A percentile compares a stretch with the other conserved stretches of the same genome.
Evolutionary conservation across 2,329 filamentous ascomycete genomes (phyloP).

Genomic region (Domatiomyces catenatus): DNA sequence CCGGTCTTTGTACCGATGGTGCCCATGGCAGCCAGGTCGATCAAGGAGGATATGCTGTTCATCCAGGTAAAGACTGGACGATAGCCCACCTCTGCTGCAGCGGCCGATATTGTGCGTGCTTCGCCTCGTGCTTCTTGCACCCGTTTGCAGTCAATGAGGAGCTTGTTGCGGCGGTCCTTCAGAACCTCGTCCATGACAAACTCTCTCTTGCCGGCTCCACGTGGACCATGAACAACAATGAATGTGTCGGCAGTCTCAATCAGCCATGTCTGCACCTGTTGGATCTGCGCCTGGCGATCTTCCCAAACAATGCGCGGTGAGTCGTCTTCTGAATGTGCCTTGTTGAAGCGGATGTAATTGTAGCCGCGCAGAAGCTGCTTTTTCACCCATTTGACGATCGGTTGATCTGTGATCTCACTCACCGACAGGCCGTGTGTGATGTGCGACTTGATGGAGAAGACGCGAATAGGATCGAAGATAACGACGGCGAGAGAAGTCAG

Average conservation of each 20-base stretch:
- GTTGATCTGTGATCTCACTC: conserved; percentile 43
- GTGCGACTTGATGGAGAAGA: conserved; percentile 80
- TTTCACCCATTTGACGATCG: conserved; percentile 65
- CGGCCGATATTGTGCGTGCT: conserved; percentile 63
- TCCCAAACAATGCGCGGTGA: conserved; percentile 74
- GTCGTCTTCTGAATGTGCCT: conserved; percentile 43
- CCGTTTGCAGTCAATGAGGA: conserved; percentile 83
- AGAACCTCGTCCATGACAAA: conserved; percentile 74
- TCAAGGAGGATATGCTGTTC: conserved; percentile 81
- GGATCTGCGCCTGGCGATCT: conserved; percentile 66
- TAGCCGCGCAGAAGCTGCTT: conserved; percentile 39
- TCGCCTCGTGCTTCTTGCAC: conserved; percentile 86
- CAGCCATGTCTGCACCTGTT: conserved; percentile 70
- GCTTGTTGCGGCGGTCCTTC: conserved; percentile 56
- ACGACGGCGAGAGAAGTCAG: conserved; percentile 70
- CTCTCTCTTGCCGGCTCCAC: conserved; percentile 81
- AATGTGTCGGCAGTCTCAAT: conserved; percentile 83
- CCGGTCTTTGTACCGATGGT: conserved; percentile 89
- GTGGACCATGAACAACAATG: conserved; percentile 81
- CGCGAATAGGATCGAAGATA: conserved; percentile 85
- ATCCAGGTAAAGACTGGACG: conserved; percentile 90
- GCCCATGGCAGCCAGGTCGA: conserved; percentile 83
- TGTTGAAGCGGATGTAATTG: conserved; percentile 27
- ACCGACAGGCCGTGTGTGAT: conserved; percentile 64
- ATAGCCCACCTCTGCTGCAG: conserved; percentile 75